Evolutionary conservation across 73 alveolate genomes (phyloP), one percentile per base, ranked within the genome.

Genomic region (Symbiodinium pilosum): DNA sequence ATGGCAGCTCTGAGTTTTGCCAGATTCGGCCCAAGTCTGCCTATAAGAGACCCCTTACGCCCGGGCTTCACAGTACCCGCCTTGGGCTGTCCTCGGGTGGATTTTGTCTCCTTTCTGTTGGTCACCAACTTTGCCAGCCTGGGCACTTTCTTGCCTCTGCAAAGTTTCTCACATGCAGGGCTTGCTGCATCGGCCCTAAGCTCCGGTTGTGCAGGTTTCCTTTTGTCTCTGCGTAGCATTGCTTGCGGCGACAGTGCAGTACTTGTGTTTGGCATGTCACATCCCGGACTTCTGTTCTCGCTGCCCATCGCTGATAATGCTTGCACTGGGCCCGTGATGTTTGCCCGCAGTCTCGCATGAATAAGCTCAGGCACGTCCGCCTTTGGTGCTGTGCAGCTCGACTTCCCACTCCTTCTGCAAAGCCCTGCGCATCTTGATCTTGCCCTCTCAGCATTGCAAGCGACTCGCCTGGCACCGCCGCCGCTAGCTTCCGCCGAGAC

Each of bases 201-300:
- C 43, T 41, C 38, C 2, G 2, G 43, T 32, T 83, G 44, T 73
- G 34, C 56, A 43, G 98, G 41, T 5, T 51, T 43, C n/a, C 7
- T 20, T 7, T 16, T 21, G 83, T 44, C 47, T 3, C 18, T 34
- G 8, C 64, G 56, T 21, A 75, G 81, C 51, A 20, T n/a, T 43
- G 42, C 28, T 30, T 5, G 86, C 34, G 1, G 42, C 41, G 98
- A 39, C 5, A 14, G 18, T 39, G 30, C 68, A 8, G 43, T 85
- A 26, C 26, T 36, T 5, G 26, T 38, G 20, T 40, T 81, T 34
- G 98, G 98, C 68, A 32, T 93, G 84, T 28, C 93, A 3, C 28
- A 93, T 36, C 56, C 39, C 38, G 98, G 43, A 42, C 34, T 73
- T 21, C 93, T 93, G 21, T 93, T 81, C 85, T 8, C 93, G 24